These are phyloP conservation scores for Ilyonectria robusta DNA, from an alignment of 2,329 filamentous ascomycete genomes.

Conservation along the genomic window DNA sequence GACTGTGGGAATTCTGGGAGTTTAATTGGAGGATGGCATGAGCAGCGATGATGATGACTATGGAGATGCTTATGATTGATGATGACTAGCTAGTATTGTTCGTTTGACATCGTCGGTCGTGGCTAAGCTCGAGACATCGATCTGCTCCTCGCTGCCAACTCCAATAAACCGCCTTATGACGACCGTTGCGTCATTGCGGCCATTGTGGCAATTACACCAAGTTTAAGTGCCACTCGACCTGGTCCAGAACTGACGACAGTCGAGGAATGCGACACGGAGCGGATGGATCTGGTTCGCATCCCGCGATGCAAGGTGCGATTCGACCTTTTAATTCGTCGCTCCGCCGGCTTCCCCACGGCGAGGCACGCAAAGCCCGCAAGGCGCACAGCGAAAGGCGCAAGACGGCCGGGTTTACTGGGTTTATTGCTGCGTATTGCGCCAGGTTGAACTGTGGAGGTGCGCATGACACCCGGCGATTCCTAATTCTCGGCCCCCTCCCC, in stretches of 20 bases:
- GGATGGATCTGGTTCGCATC: conserved; percentile 20
- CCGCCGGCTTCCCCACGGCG: not conserved
- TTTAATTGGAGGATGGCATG: too few species aligned
- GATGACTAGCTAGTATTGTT: too few species aligned
- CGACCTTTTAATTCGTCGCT: conserved; percentile 13
- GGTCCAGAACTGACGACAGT: not conserved
- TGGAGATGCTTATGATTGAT: too few species aligned
- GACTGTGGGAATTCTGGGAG: conserved; percentile 8
- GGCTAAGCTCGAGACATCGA: too few species aligned
- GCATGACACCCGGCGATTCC: conserved; percentile 30
- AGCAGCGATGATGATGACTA: not conserved
- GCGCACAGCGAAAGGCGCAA: not conserved
- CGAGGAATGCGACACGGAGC: conserved; percentile 8
- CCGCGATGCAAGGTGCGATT: not conserved
- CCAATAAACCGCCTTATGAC: not conserved
- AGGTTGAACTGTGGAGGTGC: not conserved
- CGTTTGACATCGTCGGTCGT: too few species aligned
- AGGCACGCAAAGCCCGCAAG: conserved; percentile 19
- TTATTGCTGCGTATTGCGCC: not conserved
- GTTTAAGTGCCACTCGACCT: not conserved
- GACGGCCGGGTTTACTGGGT: not conserved
- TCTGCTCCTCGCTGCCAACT: not conserved
- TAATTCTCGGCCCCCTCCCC: conserved; percentile 27
- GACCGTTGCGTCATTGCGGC: conserved; percentile 1
- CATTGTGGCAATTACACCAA: not conserved